These are phyloP conservation scores for Colletotrichum acutatum DNA, from an alignment of 2,329 filamentous ascomycete species.

Conservation along the genomic window DNA sequence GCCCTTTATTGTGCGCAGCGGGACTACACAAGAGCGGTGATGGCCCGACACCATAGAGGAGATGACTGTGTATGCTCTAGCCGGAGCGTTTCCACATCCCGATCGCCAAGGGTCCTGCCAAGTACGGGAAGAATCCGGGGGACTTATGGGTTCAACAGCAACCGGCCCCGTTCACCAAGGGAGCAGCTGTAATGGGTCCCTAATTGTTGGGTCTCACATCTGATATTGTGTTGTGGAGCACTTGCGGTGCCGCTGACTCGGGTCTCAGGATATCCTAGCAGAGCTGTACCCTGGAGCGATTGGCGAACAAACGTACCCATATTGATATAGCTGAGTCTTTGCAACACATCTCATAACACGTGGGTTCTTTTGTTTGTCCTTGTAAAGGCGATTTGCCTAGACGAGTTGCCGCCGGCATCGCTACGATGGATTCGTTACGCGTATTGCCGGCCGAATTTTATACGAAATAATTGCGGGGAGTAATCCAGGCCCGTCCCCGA, in stretches of 20 bases:
- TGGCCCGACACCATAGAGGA: not conserved
- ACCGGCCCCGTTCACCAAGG: not conserved
- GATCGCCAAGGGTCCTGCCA: constrained; percentile 21
- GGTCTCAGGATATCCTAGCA: not conserved
- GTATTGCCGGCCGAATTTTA: not conserved
- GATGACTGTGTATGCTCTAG: not conserved
- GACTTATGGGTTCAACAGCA: not conserved
- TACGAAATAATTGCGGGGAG: too few species aligned
- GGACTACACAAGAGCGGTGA: constrained; percentile 11
- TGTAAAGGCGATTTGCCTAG: not conserved
- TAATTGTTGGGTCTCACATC: not conserved
- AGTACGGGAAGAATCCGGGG: constrained; percentile 14
- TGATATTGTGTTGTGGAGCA: constrained; percentile 6
- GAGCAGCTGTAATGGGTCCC: not conserved
- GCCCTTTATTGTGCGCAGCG: not conserved
- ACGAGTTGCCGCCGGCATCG: not conserved
- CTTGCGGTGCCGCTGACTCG: constrained; percentile 14
- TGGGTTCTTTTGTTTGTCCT: constrained; percentile 5
- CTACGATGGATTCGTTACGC: not conserved
- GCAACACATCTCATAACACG: not conserved
- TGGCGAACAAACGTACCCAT: not conserved
- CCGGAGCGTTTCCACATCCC: not conserved
- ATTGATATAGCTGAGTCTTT: not conserved
- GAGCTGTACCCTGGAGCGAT: not conserved
- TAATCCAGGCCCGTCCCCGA: not conserved